Conservation (phyloP, 805 yeast species). For the Candida schatavii region DNA sequence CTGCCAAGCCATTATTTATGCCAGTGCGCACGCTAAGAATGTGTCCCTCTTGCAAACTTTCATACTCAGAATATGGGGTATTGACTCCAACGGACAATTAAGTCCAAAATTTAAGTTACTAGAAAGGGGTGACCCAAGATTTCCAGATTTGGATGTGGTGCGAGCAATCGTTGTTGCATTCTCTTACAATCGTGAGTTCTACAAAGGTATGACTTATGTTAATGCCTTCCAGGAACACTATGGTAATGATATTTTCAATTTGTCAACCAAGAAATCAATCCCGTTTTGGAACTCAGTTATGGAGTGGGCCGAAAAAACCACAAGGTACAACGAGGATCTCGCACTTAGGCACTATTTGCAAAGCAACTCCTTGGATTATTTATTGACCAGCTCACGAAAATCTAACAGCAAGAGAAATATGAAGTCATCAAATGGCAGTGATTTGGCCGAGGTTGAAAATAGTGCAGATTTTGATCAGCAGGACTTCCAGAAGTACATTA, state of each 20-base stretch:
- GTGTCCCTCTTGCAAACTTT: slow-evolving; percentile 16
- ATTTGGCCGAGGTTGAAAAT: slow-evolving; percentile 19
- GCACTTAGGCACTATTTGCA: slow-evolving; percentile 27
- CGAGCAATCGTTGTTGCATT: slow-evolving; percentile 30
- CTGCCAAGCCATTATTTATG: slow-evolving; percentile 26
- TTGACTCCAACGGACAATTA: slow-evolving; percentile 21
- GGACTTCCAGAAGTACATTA: slow-evolving; percentile 27
- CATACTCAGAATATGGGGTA: slow-evolving; percentile 32
- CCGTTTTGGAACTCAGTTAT: slow-evolving; percentile 37
- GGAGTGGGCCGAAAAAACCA: slow-evolving; percentile 36
- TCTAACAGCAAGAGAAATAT: slow-evolving; percentile 2
- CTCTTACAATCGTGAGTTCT: slow-evolving; percentile 30
- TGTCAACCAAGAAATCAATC: slow-evolving; percentile 15
- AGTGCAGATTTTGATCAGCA: slow-evolving; percentile 39
- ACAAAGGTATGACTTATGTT: slow-evolving; percentile 30
- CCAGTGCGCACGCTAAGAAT: slow-evolving; percentile 28
- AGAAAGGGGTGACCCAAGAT: slow-evolving; percentile 8
- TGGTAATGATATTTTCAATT: slow-evolving; percentile 14
- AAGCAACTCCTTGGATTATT: slow-evolving; percentile 11
- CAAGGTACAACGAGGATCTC: slow-evolving; percentile 24
- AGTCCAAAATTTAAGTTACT: slow-evolving; percentile 13
- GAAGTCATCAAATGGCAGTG: slow-evolving; percentile 6
- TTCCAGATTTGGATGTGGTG: slow-evolving; percentile 24
- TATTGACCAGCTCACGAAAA: slow-evolving; percentile 11
- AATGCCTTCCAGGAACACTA: slow-evolving; percentile 35